Evolutionary conservation across 495 filamentous ascomycete species (phyloP).

Genomic region (Diplogelasinospora grovesii): DNA sequence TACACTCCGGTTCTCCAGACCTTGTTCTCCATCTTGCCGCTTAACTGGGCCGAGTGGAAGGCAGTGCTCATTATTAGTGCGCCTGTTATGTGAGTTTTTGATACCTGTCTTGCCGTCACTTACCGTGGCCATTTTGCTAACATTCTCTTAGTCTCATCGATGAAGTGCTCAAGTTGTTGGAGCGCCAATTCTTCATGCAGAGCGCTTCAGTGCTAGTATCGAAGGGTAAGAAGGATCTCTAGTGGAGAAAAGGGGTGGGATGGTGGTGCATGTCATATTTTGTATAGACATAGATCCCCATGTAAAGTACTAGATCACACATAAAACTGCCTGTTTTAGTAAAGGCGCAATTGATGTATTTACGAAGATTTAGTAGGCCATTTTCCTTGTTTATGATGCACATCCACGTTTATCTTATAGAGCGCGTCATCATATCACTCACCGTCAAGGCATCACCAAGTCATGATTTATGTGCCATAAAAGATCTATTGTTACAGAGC

Average conservation of each 20-base stretch:
- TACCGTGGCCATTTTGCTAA: constrained; percentile 28
- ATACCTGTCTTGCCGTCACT: background rate
- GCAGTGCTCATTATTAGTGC: constrained; percentile 83
- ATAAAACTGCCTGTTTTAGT: no score
- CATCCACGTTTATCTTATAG: no score
- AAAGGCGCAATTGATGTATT: no score
- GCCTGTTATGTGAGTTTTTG: constrained; percentile 78
- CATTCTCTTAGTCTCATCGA: constrained; percentile 65
- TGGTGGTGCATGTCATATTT: background rate
- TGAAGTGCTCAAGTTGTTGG: constrained; percentile 75
- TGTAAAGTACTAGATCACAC: constrained; percentile 16
- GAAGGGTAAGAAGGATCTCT: constrained; percentile 40
- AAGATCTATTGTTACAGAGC: background rate
- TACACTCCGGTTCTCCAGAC: constrained; percentile 86
- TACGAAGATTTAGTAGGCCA: no score
- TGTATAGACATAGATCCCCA: constrained; percentile 18
- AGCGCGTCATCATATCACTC: no score
- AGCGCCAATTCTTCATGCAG: constrained; percentile 56
- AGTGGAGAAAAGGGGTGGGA: constrained; percentile 1
- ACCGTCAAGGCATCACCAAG: no score
- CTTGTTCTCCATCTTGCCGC: constrained; percentile 84
- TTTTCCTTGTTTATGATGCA: no score
- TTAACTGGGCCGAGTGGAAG: constrained; percentile 88
- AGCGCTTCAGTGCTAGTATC: constrained; percentile 18
- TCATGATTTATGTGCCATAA: no score